Percentiles rank a stretch among this genome's conserved stretches.
Evolutionary conservation across 1,284 basidiomycete genomes (phyloP).

Genomic region (Grifola frondosa): DNA sequence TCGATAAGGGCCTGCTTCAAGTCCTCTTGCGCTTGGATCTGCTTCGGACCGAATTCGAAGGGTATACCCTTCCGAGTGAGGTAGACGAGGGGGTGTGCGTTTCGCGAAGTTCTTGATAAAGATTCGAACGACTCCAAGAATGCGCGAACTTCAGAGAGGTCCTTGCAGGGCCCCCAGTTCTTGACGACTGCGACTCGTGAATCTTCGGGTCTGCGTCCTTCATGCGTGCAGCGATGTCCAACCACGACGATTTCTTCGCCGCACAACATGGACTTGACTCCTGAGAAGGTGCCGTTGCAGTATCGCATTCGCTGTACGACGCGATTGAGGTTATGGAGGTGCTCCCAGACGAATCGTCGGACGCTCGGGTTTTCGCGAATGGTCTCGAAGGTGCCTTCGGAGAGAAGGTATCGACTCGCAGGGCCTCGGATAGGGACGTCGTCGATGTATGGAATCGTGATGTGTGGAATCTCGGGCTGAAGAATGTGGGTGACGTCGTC

Average conservation of each 20-base stretch:
- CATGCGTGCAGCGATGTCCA: constrained; percentile 27
- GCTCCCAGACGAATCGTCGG: constrained; percentile 34
- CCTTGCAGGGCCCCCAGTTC: constrained; percentile 23
- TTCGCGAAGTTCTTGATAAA: constrained; percentile 23
- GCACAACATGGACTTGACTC: constrained; percentile 15
- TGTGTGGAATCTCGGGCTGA: constrained; percentile 35
- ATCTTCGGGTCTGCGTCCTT: constrained; percentile 24
- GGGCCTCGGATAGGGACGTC: constrained; percentile 29
- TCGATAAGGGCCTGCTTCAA: constrained; percentile 24
- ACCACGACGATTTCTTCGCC: constrained; percentile 23
- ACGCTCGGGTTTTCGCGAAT: constrained; percentile 34
- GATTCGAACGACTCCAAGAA: constrained; percentile 20
- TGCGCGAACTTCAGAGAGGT: constrained; percentile 20
- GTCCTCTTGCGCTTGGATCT: constrained; percentile 17
- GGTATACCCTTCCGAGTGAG: constrained; percentile 21
- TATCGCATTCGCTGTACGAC: constrained; percentile 32
- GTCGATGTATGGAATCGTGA: constrained; percentile 33
- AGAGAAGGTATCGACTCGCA: constrained; percentile 17
- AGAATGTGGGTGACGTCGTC: constrained; percentile 36
- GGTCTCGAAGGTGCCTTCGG: constrained; percentile 21
- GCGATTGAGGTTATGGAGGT: constrained; percentile 28
- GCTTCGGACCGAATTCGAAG: constrained; percentile 22
- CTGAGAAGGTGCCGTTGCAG: constrained; percentile 27
- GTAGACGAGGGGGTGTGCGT: constrained; percentile 19
- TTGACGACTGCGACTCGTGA: constrained; percentile 21